Evolutionary conservation across 768 basidiomycete species (phyloP).

Genomic region (Leucocoprinus birnbaumii): DNA sequence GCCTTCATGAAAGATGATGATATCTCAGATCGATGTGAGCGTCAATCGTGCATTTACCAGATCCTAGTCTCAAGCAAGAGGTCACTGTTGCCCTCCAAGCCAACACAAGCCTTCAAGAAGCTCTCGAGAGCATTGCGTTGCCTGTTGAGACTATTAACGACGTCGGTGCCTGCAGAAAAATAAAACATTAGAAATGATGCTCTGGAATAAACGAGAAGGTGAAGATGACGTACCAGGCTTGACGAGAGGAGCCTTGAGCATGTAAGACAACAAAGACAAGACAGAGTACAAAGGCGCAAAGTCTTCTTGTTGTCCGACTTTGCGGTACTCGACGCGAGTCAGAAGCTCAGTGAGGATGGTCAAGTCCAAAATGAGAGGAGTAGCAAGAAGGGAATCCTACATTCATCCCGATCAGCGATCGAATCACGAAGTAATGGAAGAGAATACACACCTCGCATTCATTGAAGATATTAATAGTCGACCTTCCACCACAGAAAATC

Average conservation of each 20-base stretch:
- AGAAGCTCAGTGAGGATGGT: slow-evolving; percentile 91
- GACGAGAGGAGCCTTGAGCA: slow-evolving; percentile 98
- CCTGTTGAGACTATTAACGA: slow-evolving; percentile 92
- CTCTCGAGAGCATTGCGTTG: slow-evolving; percentile 93
- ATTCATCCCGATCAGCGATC: slow-evolving; percentile 9
- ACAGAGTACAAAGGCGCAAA: slow-evolving; percentile 89
- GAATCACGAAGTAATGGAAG: background rate
- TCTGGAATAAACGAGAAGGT: background rate
- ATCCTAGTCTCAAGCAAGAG: slow-evolving; percentile 84
- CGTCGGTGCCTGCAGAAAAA: slow-evolving; percentile 71
- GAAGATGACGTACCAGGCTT: slow-evolving; percentile 62
- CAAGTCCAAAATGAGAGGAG: slow-evolving; percentile 93
- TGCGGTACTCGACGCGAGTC: slow-evolving; percentile 89
- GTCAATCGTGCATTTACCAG: slow-evolving; percentile 71
- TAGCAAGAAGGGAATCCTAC: slow-evolving; percentile 92
- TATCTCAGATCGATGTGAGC: too few species aligned
- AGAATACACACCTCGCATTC: slow-evolving; percentile 76
- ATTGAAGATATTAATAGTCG: slow-evolving; percentile 96
- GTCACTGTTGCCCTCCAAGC: slow-evolving; percentile 80
- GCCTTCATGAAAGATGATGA: too few species aligned
- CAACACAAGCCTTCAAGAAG: slow-evolving; percentile 94
- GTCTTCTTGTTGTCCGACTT: slow-evolving; percentile 45
- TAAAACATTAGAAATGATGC: background rate
- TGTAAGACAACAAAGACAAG: slow-evolving; percentile 90
- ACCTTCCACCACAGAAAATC: slow-evolving; percentile 94